These are phyloP conservation scores for Nothopassalora personata DNA, from an alignment of 2,329 filamentous ascomycete genomes.

Conservation along the genomic window DNA sequence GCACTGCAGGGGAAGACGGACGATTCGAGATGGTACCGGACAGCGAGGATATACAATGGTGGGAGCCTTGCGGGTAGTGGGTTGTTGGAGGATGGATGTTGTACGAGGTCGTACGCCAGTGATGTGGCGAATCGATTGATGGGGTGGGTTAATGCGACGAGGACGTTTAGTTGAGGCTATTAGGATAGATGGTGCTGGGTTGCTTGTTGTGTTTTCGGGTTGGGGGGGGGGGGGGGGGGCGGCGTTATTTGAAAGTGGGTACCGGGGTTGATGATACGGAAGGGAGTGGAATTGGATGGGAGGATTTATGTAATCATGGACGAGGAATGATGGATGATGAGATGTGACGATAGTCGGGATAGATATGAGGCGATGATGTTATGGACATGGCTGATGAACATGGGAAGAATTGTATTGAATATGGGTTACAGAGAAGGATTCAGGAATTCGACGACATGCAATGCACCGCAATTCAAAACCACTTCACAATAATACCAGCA, in stretches of 20 bases:
- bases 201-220: too few relatives aligned
- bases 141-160: constrained; percentile 33
- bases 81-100: constrained; percentile 39
- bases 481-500: too few relatives aligned
- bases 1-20: constrained; percentile 12
- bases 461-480: not conserved
- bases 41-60: constrained; percentile 49
- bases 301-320: not conserved
- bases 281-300: not conserved
- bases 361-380: not conserved
- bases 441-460: not conserved
- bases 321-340: not conserved
- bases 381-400: not conserved
- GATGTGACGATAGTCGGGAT: not conserved
- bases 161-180: not conserved
- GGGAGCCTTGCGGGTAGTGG: constrained; percentile 35
- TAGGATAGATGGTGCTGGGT: too few relatives aligned
- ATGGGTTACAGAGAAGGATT: too few relatives aligned
- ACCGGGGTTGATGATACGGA: not conserved
- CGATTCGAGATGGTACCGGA: constrained; percentile 41
- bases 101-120: constrained; percentile 48
- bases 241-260: not conserved
- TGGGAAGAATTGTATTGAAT: too few relatives aligned
- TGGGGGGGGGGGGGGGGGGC: too few relatives aligned
- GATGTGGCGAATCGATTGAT: constrained; percentile 49